Evolutionary conservation across 2,329 filamentous ascomycete species (phyloP).

Genomic region (Scopulariopsis brevicaulis): DNA sequence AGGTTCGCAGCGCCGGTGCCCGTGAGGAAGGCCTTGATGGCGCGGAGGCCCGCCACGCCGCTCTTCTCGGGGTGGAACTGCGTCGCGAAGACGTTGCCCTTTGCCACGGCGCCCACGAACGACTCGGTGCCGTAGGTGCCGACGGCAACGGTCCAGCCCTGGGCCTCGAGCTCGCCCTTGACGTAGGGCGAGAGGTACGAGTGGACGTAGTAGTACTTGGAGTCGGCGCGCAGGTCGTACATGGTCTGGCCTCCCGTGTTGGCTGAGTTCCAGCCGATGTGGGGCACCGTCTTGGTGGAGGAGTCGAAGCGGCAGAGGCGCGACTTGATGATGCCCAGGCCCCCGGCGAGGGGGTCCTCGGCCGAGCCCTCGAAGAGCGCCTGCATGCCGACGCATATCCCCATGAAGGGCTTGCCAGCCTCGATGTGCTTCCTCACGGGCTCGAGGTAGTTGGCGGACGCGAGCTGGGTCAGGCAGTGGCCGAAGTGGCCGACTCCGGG

Average conservation of each 20-base stretch:
- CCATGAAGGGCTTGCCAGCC: slow-evolving; percentile 94
- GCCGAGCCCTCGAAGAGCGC: slow-evolving; percentile 78
- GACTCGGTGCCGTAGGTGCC: slow-evolving; percentile 78
- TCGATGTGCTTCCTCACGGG: slow-evolving; percentile 75
- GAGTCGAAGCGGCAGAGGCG: slow-evolving; percentile 68
- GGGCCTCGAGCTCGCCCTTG: slow-evolving; percentile 59
- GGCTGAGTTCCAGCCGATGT: slow-evolving; percentile 98
- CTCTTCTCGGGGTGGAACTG: slow-evolving; percentile 99
- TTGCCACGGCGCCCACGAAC: slow-evolving; percentile 84
- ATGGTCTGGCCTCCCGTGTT: slow-evolving; percentile 47
- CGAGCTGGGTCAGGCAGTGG: slow-evolving; percentile 81
- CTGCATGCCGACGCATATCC: slow-evolving; percentile 90
- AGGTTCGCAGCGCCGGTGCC: slow-evolving; percentile 49
- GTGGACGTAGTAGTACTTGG: slow-evolving; percentile 99
- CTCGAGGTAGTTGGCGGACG: slow-evolving; percentile 70
- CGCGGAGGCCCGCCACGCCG: slow-evolving; percentile 74
- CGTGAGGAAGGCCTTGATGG: slow-evolving; percentile 78
- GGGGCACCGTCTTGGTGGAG: slow-evolving; percentile 77
- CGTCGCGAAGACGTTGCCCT: slow-evolving; percentile 76
- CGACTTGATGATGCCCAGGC: slow-evolving; percentile 64
- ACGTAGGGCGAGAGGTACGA: slow-evolving; percentile 77
- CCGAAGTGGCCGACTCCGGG: slow-evolving; percentile 97
- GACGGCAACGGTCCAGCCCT: slow-evolving; percentile 88
- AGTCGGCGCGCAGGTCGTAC: slow-evolving; percentile 67
- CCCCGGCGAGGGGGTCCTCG: slow-evolving; percentile 61